Percentiles rank a stretch among this genome's conserved stretches.
Conservation (phyloP, 345 rosid genomes). For the Camelina sativa region DNA sequence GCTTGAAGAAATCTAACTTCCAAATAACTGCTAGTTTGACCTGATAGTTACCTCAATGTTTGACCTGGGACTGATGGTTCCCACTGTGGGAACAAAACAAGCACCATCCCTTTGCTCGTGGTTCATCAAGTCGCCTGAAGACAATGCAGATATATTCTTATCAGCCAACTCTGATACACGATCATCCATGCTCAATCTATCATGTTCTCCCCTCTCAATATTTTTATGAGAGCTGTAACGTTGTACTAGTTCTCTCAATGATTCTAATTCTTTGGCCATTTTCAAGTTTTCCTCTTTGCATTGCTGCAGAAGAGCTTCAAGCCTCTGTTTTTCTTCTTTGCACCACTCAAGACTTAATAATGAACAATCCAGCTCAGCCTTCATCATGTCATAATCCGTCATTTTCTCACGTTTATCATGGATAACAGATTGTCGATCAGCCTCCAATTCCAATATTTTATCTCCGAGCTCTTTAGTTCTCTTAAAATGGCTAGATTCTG, state of each 20-base stretch:
- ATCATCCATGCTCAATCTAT: constrained; percentile 37
- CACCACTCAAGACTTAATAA: constrained; percentile 94
- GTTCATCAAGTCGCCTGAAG: constrained; percentile 32
- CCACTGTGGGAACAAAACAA: constrained; percentile 37
- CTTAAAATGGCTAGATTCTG: constrained; percentile 78
- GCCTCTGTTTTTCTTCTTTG: constrained; percentile 87
- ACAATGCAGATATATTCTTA: constrained; percentile 27
- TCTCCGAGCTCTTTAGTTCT: constrained; percentile 77
- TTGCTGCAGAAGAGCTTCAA: constrained; percentile 70
- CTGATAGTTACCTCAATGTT: constrained; percentile 35
- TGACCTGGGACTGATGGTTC: constrained; percentile 29
- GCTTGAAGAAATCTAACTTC: neutral
- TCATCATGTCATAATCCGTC: constrained; percentile 76
- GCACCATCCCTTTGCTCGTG: constrained; percentile 43
- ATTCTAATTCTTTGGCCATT: constrained; percentile 60
- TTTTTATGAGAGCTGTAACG: constrained; percentile 41
- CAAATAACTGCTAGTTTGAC: constrained; percentile 15
- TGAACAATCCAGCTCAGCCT: constrained; percentile 94
- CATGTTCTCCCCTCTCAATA: constrained; percentile 44
- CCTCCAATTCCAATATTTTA: constrained; percentile 76
- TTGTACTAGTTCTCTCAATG: constrained; percentile 55
- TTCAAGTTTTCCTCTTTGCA: constrained; percentile 62
- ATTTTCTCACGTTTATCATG: constrained; percentile 79
- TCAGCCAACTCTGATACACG: constrained; percentile 34
- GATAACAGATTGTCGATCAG: constrained; percentile 61